Conservation (phyloP, 805 yeast species). For the Nematodospora valgi region DNA sequence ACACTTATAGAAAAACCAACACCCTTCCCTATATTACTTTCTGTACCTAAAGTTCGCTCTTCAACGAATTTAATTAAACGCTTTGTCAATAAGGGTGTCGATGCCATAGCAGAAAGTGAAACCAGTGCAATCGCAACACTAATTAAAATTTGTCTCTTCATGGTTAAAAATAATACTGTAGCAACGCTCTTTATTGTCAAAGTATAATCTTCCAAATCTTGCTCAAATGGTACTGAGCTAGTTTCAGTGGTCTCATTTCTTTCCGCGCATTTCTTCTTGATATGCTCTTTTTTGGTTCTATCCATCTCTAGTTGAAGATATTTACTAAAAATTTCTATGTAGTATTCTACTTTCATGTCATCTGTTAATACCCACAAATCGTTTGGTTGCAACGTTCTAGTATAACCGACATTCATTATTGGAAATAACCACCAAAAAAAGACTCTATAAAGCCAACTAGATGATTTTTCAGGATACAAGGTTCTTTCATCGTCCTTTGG, state of each 20-base stretch:
- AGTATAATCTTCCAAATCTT: slow-evolving; percentile 24
- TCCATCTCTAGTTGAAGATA: slow-evolving; percentile 15
- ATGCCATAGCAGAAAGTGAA: slow-evolving; percentile 7
- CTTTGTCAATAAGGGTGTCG: slow-evolving; percentile 23
- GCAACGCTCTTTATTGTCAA: slow-evolving; percentile 17
- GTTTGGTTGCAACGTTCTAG: slow-evolving; percentile 57
- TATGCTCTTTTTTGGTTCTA: slow-evolving; percentile 8
- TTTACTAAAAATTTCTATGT: slow-evolving; percentile 13
- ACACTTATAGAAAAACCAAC: slow-evolving; percentile 34
- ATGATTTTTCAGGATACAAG: slow-evolving; percentile 33
- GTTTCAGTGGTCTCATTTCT: slow-evolving; percentile 18
- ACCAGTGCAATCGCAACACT: slow-evolving; percentile 1
- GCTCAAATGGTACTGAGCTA: slow-evolving; percentile 13
- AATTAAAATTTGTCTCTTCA: slow-evolving; percentile 17
- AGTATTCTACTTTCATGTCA: slow-evolving; percentile 25
- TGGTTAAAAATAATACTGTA: slow-evolving; percentile 21
- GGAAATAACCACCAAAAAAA: slow-evolving; percentile 68
- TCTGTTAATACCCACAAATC: slow-evolving; percentile 45
- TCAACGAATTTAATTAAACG: slow-evolving; percentile 31
- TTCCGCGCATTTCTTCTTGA: slow-evolving; percentile 19
- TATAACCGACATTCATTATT: slow-evolving; percentile 58
- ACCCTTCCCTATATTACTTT: slow-evolving; percentile 20
- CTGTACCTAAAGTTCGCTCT: slow-evolving; percentile 16
- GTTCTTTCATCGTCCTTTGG: slow-evolving; percentile 48
- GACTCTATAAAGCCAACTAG: slow-evolving; percentile 34